Percentiles rank a stretch among this genome's conserved stretches.
Evolutionary conservation across 768 basidiomycete genomes (phyloP).

Genomic region (Rhodotorula diobovata): DNA sequence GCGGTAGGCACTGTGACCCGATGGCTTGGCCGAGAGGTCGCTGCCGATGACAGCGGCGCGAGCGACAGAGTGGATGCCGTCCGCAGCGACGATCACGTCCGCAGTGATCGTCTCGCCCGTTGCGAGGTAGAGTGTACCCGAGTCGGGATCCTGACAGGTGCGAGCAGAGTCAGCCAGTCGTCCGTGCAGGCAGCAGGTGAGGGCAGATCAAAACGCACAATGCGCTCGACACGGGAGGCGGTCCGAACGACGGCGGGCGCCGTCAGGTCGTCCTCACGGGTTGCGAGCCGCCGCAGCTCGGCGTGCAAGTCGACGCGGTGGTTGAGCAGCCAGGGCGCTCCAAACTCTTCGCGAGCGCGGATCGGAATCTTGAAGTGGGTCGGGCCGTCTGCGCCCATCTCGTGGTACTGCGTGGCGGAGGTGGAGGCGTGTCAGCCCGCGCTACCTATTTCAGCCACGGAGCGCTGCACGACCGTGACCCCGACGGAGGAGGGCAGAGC

Average conservation of each 20-base stretch:
- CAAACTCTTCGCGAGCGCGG: slow-evolving; percentile 10
- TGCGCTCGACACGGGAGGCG: slow-evolving; percentile 14
- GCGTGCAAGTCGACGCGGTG: slow-evolving; percentile 37
- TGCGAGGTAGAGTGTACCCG: background rate
- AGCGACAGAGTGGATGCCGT: slow-evolving; percentile 37
- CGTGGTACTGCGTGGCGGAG: slow-evolving; percentile 11
- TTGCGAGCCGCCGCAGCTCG: slow-evolving; percentile 23
- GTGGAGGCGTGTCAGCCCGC: background rate
- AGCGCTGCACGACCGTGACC: too few relatives aligned
- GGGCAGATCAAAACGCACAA: background rate
- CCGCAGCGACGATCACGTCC: slow-evolving; percentile 40
- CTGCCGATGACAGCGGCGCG: slow-evolving; percentile 30
- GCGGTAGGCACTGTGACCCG: slow-evolving; percentile 42
- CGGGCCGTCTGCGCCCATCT: slow-evolving; percentile 4
- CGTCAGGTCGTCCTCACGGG: background rate
- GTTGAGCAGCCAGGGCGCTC: slow-evolving; percentile 28
- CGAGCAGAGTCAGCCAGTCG: background rate
- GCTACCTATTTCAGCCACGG: too few relatives aligned
- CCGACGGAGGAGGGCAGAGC: background rate
- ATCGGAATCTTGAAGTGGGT: slow-evolving; percentile 10
- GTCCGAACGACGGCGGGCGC: slow-evolving; percentile 16
- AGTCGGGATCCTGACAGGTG: background rate
- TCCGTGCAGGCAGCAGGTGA: background rate
- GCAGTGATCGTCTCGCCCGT: slow-evolving; percentile 23
- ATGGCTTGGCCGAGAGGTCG: slow-evolving; percentile 26